Base-by-base conservation (phyloP, 1,284 basidiomycete species). In the Tetrapyrgos nigripes region DNA sequence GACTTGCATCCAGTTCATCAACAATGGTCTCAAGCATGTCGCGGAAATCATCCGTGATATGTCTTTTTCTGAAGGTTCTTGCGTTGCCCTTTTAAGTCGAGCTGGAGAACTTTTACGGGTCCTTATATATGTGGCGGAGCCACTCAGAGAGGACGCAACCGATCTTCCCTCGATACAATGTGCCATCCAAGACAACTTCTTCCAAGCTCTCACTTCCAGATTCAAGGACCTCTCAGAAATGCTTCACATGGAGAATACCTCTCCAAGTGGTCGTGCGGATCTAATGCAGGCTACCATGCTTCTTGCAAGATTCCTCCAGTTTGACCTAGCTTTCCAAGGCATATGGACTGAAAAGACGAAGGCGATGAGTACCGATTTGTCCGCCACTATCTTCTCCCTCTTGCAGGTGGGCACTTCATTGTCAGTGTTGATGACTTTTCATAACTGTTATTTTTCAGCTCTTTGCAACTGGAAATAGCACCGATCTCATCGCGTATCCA, bases 61-160 rank as follows among this genome's bases (percentile, higher is more conserved):
- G 1, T 66, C 67, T 23, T 62, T 69, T n/a, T 63, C 67, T 8
- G 65, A 68, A 0, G 73, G 75, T 23, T 68, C 70, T 27, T 53
- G 67, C 28, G 60, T 53, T n/a, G 62, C 74, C 44, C 76, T 81
- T 40, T 73, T 88, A n/a, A 73, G 78, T 51, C 83, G 83, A 52
- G 81, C 83, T 3, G 86, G 88, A 19, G 88, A 92, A 66, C 78
- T 91, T 17, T 75, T 93, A 14, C 86, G 89, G 24, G 80, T 91
- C 21, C 77, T 93, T 6, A 83, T 85, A 4, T 84, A 86, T 55
- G 83, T 91, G 31, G 83, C 88, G 29, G 84, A 86, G 53, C 88
- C 88, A 8, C 80, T 88, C 49, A 79, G 87, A 50, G 79, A 81
- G 23, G 73, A 79, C 29, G 71, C 76, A 23, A 68, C 72, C 1